phyloP scores from a whole-genome alignment of 176 grass and related monocot species.

The Coix lacrymajobi region DNA sequence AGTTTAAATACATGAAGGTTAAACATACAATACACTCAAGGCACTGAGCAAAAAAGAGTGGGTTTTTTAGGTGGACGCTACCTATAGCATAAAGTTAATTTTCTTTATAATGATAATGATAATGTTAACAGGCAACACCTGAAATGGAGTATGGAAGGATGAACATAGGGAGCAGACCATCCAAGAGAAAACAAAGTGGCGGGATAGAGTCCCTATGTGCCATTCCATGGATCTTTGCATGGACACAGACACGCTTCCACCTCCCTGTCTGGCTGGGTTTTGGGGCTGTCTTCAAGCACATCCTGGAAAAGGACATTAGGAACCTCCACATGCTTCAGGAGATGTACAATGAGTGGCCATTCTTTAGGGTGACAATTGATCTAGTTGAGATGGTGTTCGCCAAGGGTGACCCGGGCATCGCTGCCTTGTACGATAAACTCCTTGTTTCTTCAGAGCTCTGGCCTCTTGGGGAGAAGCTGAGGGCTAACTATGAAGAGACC shows the following conservation, averaged over 20 bases:
- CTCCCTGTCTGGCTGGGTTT: slow-evolving; percentile 43
- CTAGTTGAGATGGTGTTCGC: slow-evolving; percentile 34
- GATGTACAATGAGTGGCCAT: slow-evolving; percentile 48
- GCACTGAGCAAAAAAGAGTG: neutral
- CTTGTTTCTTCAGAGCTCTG: slow-evolving; percentile 27
- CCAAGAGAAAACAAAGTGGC: slow-evolving; percentile 38
- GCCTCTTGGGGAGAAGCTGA: slow-evolving; percentile 28
- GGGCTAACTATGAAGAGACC: slow-evolving; percentile 32
- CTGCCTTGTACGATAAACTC: slow-evolving; percentile 1
- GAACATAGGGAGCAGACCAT: slow-evolving; percentile 44
- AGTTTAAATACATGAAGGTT: neutral
- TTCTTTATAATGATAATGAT: neutral
- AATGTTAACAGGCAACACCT: slow-evolving; percentile 24
- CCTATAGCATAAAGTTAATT: neutral
- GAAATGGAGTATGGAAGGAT: slow-evolving; percentile 38
- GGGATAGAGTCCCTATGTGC: slow-evolving; percentile 35
- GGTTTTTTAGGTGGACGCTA: neutral
- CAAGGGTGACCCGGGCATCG: slow-evolving; percentile 1
- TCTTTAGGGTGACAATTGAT: slow-evolving; percentile 41
- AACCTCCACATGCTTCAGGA: slow-evolving; percentile 26
- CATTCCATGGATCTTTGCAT: slow-evolving; percentile 49
- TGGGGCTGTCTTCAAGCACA: slow-evolving; percentile 28
- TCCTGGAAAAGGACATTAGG: slow-evolving; percentile 32
- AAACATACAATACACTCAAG: neutral
- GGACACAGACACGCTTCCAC: slow-evolving; percentile 41